Evolutionary conservation across 768 basidiomycete genomes (phyloP), one percentile per base, ranked within the genome.

Genomic region (Macrolepiota albuminosa): DNA sequence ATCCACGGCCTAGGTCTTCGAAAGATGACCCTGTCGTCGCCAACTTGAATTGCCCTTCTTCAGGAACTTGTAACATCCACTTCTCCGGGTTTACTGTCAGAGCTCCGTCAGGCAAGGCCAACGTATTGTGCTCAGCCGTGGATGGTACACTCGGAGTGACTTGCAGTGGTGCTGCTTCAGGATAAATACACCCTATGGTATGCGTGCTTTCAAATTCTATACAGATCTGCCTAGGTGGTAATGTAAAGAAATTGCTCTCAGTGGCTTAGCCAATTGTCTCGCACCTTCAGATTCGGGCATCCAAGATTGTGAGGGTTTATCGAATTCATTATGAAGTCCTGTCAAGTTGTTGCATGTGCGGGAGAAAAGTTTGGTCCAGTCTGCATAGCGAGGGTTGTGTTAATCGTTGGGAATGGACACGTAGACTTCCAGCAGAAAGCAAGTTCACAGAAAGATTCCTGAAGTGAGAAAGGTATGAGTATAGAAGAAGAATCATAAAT

Each of bases 41-140:
- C 3, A 71, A 72, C 52, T 29, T 72, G 51, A 64, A 72, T 47
- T 72, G 71, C 48, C 67, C 71, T 13, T 52, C 67, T 4, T 26
- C 37, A 13, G 68, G 69, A 7, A 70, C 67, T 29, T 72, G 71
- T 45, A 56, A 69, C 49, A 67, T 72, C 31, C 54, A 57, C 4
- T 34, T 72, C 9, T 59, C 62, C 24, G 62, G 50, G 37, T 72
- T 70, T 29, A 63, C 36, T n/a, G 71, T 71, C 42, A 69, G 67
- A 26, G 58, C 71, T 21, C 67, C 68, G 7, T 67, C 68, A 11
- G 71, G 70, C 2, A 64, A 66, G 18, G 64, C 65, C 5, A 49
- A 68, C 24, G 64, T 71, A 0, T 61, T 66, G 16, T 72, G 70
- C 54, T 70, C 71, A 1, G 66, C 63, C 45, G 69, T 72, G 21